Percentiles rank a stretch among this genome's conserved stretches.
Conservation (phyloP, 495 filamentous ascomycete genomes). For the Aspergillus avenaceus region DNA sequence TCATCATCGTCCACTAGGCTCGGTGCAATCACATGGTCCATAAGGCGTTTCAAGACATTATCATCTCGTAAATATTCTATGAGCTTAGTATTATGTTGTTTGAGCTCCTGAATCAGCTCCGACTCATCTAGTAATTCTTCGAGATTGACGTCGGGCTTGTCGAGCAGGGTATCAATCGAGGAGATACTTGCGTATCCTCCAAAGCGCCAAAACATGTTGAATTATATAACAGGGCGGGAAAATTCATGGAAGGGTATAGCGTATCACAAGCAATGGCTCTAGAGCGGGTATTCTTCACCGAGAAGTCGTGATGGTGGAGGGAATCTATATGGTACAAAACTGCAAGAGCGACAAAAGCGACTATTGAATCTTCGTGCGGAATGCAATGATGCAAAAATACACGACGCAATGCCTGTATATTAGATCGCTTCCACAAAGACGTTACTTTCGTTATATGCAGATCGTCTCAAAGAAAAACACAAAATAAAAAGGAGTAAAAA, state of each 20-base stretch:
- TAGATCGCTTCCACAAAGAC: conserved; percentile 1
- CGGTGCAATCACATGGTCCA: conserved; percentile 87
- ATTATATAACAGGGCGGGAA: conserved; percentile 37
- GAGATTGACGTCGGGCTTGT: conserved; percentile 88
- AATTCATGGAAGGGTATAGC: conserved; percentile 35
- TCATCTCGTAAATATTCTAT: conserved; percentile 93
- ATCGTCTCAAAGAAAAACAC: conserved; percentile 7
- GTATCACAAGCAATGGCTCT: conserved; percentile 21
- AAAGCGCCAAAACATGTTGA: conserved; percentile 97
- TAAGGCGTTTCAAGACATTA: conserved; percentile 76
- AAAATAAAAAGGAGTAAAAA: no score
- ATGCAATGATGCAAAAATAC: conserved; percentile 1
- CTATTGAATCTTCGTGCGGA: conserved; percentile 9
- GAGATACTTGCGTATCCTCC: conserved; percentile 97
- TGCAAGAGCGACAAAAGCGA: conserved; percentile 6
- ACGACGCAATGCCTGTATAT: conserved; percentile 5
- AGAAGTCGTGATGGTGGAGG: conserved; percentile 24
- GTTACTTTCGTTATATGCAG: conserved; percentile 5
- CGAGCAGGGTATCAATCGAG: conserved; percentile 91
- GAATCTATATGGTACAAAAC: conserved; percentile 31
- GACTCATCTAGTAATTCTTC: conserved; percentile 95
- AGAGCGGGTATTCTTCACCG: conserved; percentile 15
- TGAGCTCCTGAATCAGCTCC: conserved; percentile 94
- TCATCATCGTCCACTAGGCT: conserved; percentile 61
- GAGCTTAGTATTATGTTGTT: conserved; percentile 96